Evolutionary conservation across 2,329 filamentous ascomycete genomes (phyloP).

Genomic region (Ceratocystis huliohia): DNA sequence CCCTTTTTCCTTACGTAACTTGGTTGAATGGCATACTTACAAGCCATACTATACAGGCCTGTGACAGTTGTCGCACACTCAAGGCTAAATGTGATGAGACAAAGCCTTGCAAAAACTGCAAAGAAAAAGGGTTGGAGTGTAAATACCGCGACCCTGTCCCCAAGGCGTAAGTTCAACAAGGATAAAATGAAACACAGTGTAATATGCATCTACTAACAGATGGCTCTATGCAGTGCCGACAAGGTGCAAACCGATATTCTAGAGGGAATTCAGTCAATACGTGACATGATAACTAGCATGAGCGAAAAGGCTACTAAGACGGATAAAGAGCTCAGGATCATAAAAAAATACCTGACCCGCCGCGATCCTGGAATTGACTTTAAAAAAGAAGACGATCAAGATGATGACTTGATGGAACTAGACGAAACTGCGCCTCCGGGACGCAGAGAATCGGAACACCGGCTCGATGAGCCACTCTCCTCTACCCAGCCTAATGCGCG

Average conservation of each 20-base stretch:
- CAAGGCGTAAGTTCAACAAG: slow-evolving; percentile 55
- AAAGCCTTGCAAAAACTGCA: slow-evolving; percentile 72
- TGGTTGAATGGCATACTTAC: slow-evolving; percentile 19
- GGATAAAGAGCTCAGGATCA: slow-evolving; percentile 12
- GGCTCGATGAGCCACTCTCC: not conserved
- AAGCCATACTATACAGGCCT: slow-evolving; percentile 49
- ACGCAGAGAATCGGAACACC: not conserved
- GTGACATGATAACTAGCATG: slow-evolving; percentile 22
- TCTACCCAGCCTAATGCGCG: not conserved
- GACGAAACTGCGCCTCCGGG: not conserved
- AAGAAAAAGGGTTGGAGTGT: slow-evolving; percentile 71
- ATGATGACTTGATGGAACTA: not conserved
- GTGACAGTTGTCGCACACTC: slow-evolving; percentile 73
- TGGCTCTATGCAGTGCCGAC: slow-evolving; percentile 35
- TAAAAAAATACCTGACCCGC: slow-evolving; percentile 22
- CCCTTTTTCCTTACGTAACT: too few species aligned
- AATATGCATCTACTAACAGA: not conserved
- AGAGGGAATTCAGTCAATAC: slow-evolving; percentile 38
- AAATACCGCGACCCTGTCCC: slow-evolving; percentile 83
- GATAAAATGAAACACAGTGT: not conserved
- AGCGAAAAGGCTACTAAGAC: not conserved
- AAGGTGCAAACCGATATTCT: slow-evolving; percentile 49
- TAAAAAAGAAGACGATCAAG: slow-evolving; percentile 16
- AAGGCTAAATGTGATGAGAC: slow-evolving; percentile 90
- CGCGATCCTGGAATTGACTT: slow-evolving; percentile 12